phyloP scores from a whole-genome alignment of 176 grass and related monocot species.

The Carex parvula region DNA sequence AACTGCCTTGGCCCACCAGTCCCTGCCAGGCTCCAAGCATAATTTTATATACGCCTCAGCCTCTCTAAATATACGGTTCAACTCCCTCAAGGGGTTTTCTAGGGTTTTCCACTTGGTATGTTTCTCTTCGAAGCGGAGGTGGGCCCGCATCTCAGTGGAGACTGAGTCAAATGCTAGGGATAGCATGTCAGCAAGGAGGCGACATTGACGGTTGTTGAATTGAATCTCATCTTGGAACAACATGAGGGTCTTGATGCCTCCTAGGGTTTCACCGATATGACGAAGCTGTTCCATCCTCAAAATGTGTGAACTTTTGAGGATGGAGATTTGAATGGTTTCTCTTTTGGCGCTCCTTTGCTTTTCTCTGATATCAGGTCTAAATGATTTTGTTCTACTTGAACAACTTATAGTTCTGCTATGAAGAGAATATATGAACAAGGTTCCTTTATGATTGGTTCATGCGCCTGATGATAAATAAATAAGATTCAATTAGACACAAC shows the following conservation, averaged over 20 bases:
- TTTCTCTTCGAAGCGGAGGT: conserved; percentile 75
- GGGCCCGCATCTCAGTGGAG: conserved; percentile 40
- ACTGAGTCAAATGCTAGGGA: conserved; percentile 51
- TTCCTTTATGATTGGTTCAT: conserved; percentile 16
- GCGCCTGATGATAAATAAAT: conserved; percentile 4
- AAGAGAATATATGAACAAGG: neutral
- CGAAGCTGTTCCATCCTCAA: conserved; percentile 81
- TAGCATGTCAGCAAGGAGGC: conserved; percentile 65
- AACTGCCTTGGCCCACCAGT: conserved; percentile 76
- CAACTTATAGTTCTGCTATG: neutral
- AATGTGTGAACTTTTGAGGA: neutral
- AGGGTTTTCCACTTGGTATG: conserved; percentile 67
- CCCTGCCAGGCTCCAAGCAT: conserved; percentile 51
- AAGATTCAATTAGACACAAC: neutral
- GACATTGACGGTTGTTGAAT: conserved; percentile 77
- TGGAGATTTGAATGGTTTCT: conserved; percentile 14
- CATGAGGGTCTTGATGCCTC: conserved; percentile 61
- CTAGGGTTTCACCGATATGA: conserved; percentile 62
- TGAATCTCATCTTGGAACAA: conserved; percentile 65
- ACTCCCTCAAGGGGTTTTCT: conserved; percentile 58
- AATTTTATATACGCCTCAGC: conserved; percentile 61
- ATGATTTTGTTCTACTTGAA: neutral
- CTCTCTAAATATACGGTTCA: conserved; percentile 72
- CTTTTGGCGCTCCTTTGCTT: conserved; percentile 4
- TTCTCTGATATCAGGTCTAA: neutral